Evolutionary conservation across 1,284 basidiomycete species (phyloP).

Genomic region (Phenoliferia sp.): DNA sequence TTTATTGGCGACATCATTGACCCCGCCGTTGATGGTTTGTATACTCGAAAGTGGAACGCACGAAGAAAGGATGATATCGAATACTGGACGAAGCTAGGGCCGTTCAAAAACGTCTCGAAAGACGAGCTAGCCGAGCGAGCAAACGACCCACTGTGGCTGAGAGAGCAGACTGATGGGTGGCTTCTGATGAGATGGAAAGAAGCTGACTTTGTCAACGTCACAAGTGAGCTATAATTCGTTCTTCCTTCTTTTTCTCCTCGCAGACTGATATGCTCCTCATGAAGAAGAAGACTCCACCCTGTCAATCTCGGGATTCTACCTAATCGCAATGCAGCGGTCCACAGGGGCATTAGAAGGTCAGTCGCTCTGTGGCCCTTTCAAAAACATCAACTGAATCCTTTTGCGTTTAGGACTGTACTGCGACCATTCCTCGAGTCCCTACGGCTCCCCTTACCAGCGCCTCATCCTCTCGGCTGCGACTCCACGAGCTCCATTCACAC

Average conservation of each 20-base stretch:
- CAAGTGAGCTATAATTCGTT: neutral
- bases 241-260: neutral
- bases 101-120: conserved; percentile 20
- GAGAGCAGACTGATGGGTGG: conserved; percentile 20
- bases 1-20: conserved; percentile 22
- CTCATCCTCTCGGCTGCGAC: conserved; percentile 14
- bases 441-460: conserved; percentile 17
- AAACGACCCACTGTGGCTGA: conserved; percentile 13
- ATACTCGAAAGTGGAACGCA: conserved; percentile 5
- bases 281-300: conserved; percentile 20
- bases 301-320: conserved; percentile 26
- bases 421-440: conserved; percentile 13
- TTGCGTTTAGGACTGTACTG: conserved; percentile 20
- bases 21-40: conserved; percentile 14
- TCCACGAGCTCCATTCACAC: neutral
- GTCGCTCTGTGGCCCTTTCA: neutral
- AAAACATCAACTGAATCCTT: neutral
- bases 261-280: neutral
- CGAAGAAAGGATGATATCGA: conserved; percentile 14
- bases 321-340: conserved; percentile 14
- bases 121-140: conserved; percentile 9
- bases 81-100: conserved; percentile 25
- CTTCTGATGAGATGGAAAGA: conserved; percentile 31
- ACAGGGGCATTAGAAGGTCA: conserved; percentile 26
- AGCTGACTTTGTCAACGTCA: conserved; percentile 7